Evolutionary conservation across 495 filamentous ascomycete genomes (phyloP), one percentile per base, ranked within the genome.

Genomic region (Hypoxylon trugodes): DNA sequence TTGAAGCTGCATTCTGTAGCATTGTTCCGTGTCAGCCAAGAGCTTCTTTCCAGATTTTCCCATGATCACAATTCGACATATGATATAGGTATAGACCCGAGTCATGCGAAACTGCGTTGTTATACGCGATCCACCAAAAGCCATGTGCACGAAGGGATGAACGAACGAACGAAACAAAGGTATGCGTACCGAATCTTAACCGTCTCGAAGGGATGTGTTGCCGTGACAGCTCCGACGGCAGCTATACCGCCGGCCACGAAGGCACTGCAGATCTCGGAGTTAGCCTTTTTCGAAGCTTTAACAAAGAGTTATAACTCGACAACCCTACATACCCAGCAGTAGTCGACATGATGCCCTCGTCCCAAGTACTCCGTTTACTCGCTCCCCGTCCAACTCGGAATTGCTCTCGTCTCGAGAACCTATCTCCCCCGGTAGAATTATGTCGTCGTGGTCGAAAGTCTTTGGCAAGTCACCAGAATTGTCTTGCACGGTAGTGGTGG

Each of bases 191-290:
- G 91, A 73, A 98, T 99, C 86, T 99, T 99, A 56, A 98, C 92
- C 5, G 95, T 98, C 78, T 99, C 95, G 80, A 98, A 97, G 59
- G 92, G 91, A 76, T 99, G 95, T 33, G 95, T 99, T 41, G 96
- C 94, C 3, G 95, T 98, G 47, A 99, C 96, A 49, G 95, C 95
- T 64, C 95, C 95, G 77, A 93, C 97, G 49, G 96, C 95, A 65
- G 95, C 95, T 72, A 98, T 90, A 60, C 95, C 95, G 73, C 95
- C 95, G 21, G 95, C 93, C 64, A 98, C 83, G 82, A 99, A 99
- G 40, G 84, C 82, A 52, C 85, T 84, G 52, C 30, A 48, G 16
- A 2, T 66, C 62, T 49, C 69, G 62, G 13, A 24, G n/a, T 71
- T 45, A 64, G 63, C 21, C n/a, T n/a, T n/a, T 21, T 4, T 25